Base-by-base conservation (phyloP, 305 asterid species). In the Solanum hybrid region DNA sequence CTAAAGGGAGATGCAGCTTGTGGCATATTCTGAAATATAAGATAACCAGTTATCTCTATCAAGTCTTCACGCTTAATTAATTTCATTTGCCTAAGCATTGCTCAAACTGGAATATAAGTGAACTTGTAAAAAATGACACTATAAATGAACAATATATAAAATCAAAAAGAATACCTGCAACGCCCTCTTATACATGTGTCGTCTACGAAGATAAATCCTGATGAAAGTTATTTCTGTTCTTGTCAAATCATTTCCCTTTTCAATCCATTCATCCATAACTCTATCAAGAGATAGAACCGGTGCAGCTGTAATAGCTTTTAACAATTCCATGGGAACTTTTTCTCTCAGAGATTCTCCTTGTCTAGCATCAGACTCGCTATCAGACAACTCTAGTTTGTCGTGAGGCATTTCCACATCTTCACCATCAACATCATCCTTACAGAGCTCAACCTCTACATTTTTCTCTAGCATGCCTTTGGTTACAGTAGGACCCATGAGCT, bases 241-340 rank as follows among this genome's bases (percentile, higher is more conserved):
- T 60, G 93, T 94, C 69, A 95, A 90, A 89, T 95, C 95, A 88
- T 95, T 94, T 88, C 99, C 99, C 86, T 94, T 95, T 90, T 93
- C 92, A 45, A 94, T 90, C 98, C 99, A 96, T 90, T 94, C 93
- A 88, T 94, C 94, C 92, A 94, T 32, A 90, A 91, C 92, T 51
- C 79, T 91, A 89, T 78, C 85, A 89, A 95, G 89, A 27, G 95
- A 79, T 34, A 80, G 27, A 78, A 91, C 72, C 86, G 92, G 92
- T 95, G 84, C 51, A 34, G 51, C 45, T 78, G 84, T 78, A 78
- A 78, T 78, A 35, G 45, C 29, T 78, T 35, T 22, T 22, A 78
- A 22, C 51, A 78, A 78, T 78, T 78, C 29, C 84, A 9, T 19
- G 17, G 84, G 8, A 19, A 34, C 17, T 35, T 27, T 27, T 72